Base-by-base conservation (phyloP, 139 green algal genomes). In the Chlorella sorokiniana region DNA sequence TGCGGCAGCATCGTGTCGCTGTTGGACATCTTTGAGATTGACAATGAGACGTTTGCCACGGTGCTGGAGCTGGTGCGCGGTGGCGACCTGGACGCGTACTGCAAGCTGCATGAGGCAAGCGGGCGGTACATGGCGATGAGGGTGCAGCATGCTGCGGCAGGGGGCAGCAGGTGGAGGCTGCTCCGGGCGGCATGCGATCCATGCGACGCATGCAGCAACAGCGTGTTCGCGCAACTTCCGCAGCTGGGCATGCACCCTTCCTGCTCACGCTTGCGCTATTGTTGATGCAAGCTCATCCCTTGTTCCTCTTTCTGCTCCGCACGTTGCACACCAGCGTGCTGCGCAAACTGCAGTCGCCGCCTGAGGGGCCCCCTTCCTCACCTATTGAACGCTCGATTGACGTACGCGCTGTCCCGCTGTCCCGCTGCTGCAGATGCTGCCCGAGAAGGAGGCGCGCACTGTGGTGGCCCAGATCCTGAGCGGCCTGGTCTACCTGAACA, bases 21-120 rank as follows among this genome's bases (percentile, higher is more conserved):
- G 72, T 63, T 93, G 41, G 95, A 98, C 87, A 92, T 98, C 8
- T 97, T 98, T 70, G 95, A 99, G 91, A 93, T 99, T 38, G 94
- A 98, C 89, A 84, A 84, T 69, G 88, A 93, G 75, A 94, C 90
- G 8, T 99, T 99, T 89, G 94, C 91, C 62, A 98, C 96, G 5
- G 91, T 99, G 54, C 88, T 99, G 59, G 94, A 99, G 86, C 87
- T 95, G 67, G 98, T 94, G 74, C 65, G 88, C 38, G 95, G 95
- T 1, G 89, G 90, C 0, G 95, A 98, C 82, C 88, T 98, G 70
- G 95, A 98, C 41, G 68, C 78, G 0, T 87, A 96, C 63, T 87
- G 96, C 52, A 88, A 94, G 79, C 85, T 90, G 38, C 90, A 96
- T 77, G 73, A 81, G 78, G 91, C 91, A 69, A 40, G 75, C 14